Evolutionary conservation across 2,329 filamentous ascomycete genomes (phyloP), one percentile per base, ranked within the genome.

Genomic region (Fusarium austroafricanum): DNA sequence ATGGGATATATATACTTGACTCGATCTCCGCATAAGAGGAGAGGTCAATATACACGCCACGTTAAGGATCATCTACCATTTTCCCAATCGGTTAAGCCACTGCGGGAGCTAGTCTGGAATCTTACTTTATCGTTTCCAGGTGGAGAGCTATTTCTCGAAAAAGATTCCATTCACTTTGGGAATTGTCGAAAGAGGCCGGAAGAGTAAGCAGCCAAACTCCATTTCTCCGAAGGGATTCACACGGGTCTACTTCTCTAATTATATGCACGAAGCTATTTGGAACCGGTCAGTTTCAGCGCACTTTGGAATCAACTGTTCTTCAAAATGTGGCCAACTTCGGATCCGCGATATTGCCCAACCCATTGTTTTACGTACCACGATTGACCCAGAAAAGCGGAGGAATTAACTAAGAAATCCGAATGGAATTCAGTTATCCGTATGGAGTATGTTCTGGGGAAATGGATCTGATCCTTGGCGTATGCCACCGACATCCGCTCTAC

Each of bases 1-100:
- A 17, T 12, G 43, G 46, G 56, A 39, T 58, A 68, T 71, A 71
- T 71, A 71, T 71, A 70, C 52, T 55, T 54, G 37, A 45, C 26
- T 28, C 9, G 18, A 38, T 40, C 59, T 31, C 60, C 39, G 17
- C 42, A 46, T 10, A 31, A 29, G 38, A 50, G 20, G 28, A 26
- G 38, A 50, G 26, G 10, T 20, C 37, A 38, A 20, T 26, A 35
- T 35, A 42, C 56, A 60, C 43, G 52, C 57, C 52, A 57, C 56
- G 44, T 42, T 29, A 35, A 40, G n/a, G 28, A 21, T 46, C 28
- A 29, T 33, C 33, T 47, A 33, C 26, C 26, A 35, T 65, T 39
- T 37, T 17, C 45, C 35, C 40, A 43, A 37, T 35, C 9, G n/a
- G 23, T 18, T 29, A 42, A 52, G 42, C 40, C 20, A 26, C 11